Evolutionary conservation across 164 flowering plant genomes (phyloP).

Genomic region (Annona cherimola): DNA sequence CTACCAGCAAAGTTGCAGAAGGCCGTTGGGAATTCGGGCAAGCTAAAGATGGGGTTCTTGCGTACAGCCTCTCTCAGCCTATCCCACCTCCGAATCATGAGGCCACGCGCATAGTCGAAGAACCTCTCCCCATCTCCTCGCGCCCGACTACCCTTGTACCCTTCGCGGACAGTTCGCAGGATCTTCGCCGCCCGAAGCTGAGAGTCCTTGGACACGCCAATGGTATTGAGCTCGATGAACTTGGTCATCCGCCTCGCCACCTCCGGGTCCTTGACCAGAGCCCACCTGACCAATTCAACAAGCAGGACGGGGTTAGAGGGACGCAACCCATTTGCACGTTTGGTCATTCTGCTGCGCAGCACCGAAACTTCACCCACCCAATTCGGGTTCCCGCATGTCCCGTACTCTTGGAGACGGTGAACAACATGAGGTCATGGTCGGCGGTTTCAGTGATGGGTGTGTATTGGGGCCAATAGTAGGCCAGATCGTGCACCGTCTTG

Average conservation of each 20-base stretch:
- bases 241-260: slow-evolving; percentile 51
- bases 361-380: slow-evolving; percentile 43
- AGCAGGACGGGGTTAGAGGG: neutral
- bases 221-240: slow-evolving; percentile 41
- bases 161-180: slow-evolving; percentile 36
- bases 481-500: slow-evolving; percentile 56
- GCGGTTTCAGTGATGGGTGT: slow-evolving; percentile 58
- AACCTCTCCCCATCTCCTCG: slow-evolving; percentile 11
- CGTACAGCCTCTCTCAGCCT: slow-evolving; percentile 38
- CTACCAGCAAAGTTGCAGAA: slow-evolving; percentile 32
- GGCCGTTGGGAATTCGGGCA: slow-evolving; percentile 41
- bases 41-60: slow-evolving; percentile 35
- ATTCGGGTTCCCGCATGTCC: slow-evolving; percentile 97
- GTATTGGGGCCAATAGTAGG: slow-evolving; percentile 94
- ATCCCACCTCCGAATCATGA: slow-evolving; percentile 56
- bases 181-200: slow-evolving; percentile 65
- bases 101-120: slow-evolving; percentile 27
- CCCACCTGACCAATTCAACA: slow-evolving; percentile 44
- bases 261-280: slow-evolving; percentile 54
- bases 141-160: slow-evolving; percentile 16
- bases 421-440: slow-evolving; percentile 75
- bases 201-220: slow-evolving; percentile 71
- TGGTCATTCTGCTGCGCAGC: neutral
- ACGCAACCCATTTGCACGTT: neutral
- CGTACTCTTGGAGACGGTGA: slow-evolving; percentile 83